A percentile compares a stretch with the other conserved stretches of the same genome.
Evolutionary conservation across 106 monocot genomes (phyloP).

Genomic region (Gastrodia elata): DNA sequence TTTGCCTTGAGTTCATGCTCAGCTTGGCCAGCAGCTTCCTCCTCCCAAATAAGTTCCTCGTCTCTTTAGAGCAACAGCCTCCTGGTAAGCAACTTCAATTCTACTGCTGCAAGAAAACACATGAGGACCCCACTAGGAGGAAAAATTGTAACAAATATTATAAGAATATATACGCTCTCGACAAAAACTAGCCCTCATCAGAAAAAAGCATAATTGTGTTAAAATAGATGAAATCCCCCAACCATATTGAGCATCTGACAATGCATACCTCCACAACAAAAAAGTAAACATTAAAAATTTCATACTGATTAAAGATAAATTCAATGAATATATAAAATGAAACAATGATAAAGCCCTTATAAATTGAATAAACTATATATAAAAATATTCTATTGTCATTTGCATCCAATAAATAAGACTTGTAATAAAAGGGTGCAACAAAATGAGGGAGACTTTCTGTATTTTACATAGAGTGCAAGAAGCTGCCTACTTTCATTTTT

Average conservation of each 20-base stretch:
- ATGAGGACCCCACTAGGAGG: neutral
- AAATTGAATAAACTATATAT: neutral
- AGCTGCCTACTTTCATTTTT: neutral
- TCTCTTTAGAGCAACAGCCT: conserved; percentile 88
- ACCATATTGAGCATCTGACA: neutral
- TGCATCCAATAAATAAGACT: neutral
- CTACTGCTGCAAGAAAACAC: conserved; percentile 49
- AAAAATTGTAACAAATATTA: neutral
- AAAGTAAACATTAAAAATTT: neutral
- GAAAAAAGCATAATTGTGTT: neutral
- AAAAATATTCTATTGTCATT: neutral
- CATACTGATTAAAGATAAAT: neutral
- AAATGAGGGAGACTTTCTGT: neutral
- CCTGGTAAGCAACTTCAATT: conserved; percentile 89
- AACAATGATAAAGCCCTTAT: neutral
- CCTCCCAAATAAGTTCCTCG: conserved; percentile 97
- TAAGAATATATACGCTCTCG: neutral
- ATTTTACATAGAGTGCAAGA: neutral
- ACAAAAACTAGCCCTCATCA: neutral
- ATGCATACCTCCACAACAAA: neutral
- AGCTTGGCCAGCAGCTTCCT: conserved; percentile 77
- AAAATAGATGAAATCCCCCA: neutral
- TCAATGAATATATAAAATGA: neutral
- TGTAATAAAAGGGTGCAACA: neutral
- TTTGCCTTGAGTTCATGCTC: conserved; percentile 73